Percentiles rank a stretch among this genome's conserved stretches.
Conservation (phyloP, 345 rosid species). For the Cardamine occulta region DNA sequence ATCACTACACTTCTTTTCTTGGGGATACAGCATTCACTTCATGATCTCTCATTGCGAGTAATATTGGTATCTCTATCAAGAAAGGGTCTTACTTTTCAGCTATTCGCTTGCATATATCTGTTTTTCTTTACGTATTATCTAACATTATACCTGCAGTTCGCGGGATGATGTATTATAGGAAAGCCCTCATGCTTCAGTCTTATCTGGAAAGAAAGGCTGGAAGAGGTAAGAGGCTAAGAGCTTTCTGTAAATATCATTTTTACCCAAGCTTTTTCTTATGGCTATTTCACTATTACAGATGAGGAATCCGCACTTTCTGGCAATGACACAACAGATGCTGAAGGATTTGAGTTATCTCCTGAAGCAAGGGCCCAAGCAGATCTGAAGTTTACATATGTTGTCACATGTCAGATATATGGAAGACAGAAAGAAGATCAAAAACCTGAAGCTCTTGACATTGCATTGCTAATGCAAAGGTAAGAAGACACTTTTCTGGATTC, state of each 20-base stretch:
- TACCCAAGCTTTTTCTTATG: conserved; percentile 15
- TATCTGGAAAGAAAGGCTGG: conserved; percentile 71
- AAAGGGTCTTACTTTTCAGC: conserved; percentile 3
- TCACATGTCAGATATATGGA: conserved; percentile 98
- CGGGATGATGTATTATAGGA: conserved; percentile 99
- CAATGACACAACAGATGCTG: conserved; percentile 59
- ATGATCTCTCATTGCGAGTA: conserved; percentile 4
- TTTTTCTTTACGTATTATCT: conserved; percentile 25
- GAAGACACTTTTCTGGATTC: conserved; percentile 24
- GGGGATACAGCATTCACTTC: conserved; percentile 19
- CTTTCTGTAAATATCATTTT: conserved; percentile 25
- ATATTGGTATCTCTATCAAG: conserved; percentile 23
- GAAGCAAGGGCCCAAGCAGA: conserved; percentile 91
- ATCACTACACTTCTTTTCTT: conserved; percentile 13
- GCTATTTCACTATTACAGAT: conserved; percentile 54
- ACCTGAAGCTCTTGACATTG: conserved; percentile 94
- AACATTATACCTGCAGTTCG: conserved; percentile 65
- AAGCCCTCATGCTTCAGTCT: conserved; percentile 93
- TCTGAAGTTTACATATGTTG: conserved; percentile 88
- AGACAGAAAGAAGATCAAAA: conserved; percentile 94
- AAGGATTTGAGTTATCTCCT: conserved; percentile 90
- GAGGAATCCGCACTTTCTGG: conserved; percentile 61
- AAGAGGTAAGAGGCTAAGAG: conserved; percentile 61
- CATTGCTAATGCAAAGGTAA: conserved; percentile 90
- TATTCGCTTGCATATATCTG: conserved; percentile 16